Percentiles rank a stretch among this genome's conserved stretches.
phyloP scores from a whole-genome alignment of 306 rosid species.

The cucumber (Cucumis sativus) region DNA sequence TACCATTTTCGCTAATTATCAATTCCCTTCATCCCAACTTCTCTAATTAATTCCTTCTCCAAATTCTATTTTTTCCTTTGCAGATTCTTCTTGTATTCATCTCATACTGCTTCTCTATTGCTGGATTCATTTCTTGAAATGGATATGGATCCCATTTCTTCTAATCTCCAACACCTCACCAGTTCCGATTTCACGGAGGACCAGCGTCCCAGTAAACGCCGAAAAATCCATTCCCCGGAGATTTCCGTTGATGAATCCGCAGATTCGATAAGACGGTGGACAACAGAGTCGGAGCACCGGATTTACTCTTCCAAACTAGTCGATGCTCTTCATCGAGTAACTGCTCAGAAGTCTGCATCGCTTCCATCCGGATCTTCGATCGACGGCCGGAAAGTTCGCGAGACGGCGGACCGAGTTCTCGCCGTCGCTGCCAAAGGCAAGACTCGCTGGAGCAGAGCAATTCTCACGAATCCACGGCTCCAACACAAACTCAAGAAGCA shows the following conservation, averaged over 20 bases:
- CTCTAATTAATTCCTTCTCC: no score
- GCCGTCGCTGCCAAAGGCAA: constrained; percentile 56
- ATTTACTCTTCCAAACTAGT: constrained; percentile 57
- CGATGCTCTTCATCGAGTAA: constrained; percentile 39
- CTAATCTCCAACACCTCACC: not conserved
- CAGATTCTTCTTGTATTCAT: not conserved
- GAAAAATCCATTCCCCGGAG: constrained; percentile 18
- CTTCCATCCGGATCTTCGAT: constrained; percentile 2
- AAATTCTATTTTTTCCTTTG: not conserved
- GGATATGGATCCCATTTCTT: not conserved
- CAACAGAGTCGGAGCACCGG: constrained; percentile 48
- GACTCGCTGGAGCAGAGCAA: constrained; percentile 89
- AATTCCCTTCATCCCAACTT: no score
- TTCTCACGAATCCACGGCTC: constrained; percentile 34
- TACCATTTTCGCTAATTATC: not conserved
- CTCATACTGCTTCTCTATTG: not conserved
- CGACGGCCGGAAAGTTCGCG: constrained; percentile 24
- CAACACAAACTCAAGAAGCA: constrained; percentile 23
- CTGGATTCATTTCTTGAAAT: not conserved
- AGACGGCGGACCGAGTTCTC: constrained; percentile 65
- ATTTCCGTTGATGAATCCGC: not conserved
- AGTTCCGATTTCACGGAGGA: not conserved
- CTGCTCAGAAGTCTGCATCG: constrained; percentile 11
- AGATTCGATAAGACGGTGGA: constrained; percentile 31
- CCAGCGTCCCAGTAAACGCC: constrained; percentile 25